phyloP scores from a whole-genome alignment of 371 early-diverging fungal species.

The Actinomucor elegans region DNA sequence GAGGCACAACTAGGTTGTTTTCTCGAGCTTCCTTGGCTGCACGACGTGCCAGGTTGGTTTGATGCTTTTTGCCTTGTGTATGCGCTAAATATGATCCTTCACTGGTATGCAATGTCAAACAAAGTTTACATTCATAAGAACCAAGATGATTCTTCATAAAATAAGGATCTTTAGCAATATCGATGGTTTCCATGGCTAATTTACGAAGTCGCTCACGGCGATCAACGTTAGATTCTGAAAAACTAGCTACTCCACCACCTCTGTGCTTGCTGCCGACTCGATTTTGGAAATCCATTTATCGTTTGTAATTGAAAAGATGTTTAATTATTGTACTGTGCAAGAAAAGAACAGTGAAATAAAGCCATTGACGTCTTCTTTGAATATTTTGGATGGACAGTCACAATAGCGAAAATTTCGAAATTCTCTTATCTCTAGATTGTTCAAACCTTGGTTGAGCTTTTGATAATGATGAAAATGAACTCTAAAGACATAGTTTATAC shows the following conservation, averaged over 20 bases:
- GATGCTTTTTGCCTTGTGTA: slow-evolving; percentile 99
- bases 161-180: slow-evolving; percentile 96
- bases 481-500: too few species aligned
- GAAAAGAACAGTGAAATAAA: too few species aligned
- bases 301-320: too few species aligned
- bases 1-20: slow-evolving; percentile 51
- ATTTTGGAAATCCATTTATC: slow-evolving; percentile 82
- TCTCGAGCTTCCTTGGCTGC: slow-evolving; percentile 91
- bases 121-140: slow-evolving; percentile 96
- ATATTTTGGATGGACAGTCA: too few species aligned
- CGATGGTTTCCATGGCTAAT: slow-evolving; percentile 95
- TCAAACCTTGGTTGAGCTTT: too few species aligned
- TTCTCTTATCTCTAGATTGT: too few species aligned
- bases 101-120: slow-evolving; percentile 92
- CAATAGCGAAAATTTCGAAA: too few species aligned
- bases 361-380: too few species aligned
- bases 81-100: slow-evolving; percentile 97
- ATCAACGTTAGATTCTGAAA: slow-evolving; percentile 88
- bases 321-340: too few species aligned
- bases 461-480: too few species aligned
- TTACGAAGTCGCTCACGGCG: slow-evolving; percentile 94
- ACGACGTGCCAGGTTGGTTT: slow-evolving; percentile 91
- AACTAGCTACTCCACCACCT: slow-evolving; percentile 85
- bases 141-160: slow-evolving; percentile 98
- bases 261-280: slow-evolving; percentile 94